phyloP scores from a whole-genome alignment of 2,329 filamentous ascomycete species.

The Fragosphaeria purpurea region DNA sequence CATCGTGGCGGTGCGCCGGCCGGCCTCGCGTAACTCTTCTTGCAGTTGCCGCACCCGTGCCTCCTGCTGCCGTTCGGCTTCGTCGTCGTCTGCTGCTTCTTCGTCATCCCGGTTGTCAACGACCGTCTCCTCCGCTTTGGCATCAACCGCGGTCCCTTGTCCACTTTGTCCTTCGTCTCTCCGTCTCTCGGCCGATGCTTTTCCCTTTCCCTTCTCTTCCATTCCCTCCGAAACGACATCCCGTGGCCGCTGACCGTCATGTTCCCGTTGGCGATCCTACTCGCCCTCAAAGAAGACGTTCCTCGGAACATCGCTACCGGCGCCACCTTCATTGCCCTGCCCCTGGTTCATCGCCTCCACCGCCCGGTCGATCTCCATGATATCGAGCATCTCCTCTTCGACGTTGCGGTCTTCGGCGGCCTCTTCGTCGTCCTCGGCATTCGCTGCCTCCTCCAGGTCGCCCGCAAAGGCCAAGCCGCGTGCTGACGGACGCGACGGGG shows the following conservation, averaged over 20 bases:
- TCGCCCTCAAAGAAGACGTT: conserved; percentile 16
- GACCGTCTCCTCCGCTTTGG: too few species aligned
- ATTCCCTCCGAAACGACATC: neutral
- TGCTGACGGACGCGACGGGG: conserved; percentile 7
- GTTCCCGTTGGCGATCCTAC: conserved; percentile 13
- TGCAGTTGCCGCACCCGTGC: too few species aligned
- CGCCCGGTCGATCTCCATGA: conserved; percentile 55
- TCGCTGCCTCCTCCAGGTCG: conserved; percentile 42
- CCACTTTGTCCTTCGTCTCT: too few species aligned
- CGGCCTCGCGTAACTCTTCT: too few species aligned
- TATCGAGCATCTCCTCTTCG: conserved; percentile 52
- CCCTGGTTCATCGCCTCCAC: conserved; percentile 45
- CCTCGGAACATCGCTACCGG: neutral
- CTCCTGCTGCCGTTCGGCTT: too few species aligned
- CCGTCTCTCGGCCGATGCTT: too few species aligned
- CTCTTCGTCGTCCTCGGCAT: conserved; percentile 38
- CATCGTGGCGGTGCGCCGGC: too few species aligned
- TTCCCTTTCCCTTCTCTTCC: too few species aligned
- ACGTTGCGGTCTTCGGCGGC: conserved; percentile 39
- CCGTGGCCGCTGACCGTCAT: neutral
- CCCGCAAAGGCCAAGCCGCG: conserved; percentile 39
- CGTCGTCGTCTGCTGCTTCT: too few species aligned
- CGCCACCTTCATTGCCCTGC: conserved; percentile 27
- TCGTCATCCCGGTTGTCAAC: too few species aligned
- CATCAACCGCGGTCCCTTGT: too few species aligned